Conservation (phyloP, 1,284 basidiomycete genomes). For the Leucoagaricus sp. region DNA sequence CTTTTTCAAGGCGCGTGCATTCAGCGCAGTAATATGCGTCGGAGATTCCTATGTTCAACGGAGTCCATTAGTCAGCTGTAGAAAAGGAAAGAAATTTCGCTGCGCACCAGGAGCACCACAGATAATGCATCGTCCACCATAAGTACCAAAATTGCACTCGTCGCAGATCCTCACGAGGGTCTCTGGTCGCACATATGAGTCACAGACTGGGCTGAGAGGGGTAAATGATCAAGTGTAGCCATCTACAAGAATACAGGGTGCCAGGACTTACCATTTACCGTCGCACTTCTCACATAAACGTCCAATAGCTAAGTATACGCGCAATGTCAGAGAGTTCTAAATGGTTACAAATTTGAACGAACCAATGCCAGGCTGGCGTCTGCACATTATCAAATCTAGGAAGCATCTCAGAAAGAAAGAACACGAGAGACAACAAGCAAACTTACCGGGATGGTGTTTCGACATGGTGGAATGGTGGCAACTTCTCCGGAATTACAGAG, state of each 20-base stretch:
- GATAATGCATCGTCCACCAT: conserved; percentile 96
- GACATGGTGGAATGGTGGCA: too few relatives aligned
- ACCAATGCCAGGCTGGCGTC: conserved; percentile 95
- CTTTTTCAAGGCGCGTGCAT: conserved; percentile 96
- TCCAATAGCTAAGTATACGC: conserved; percentile 77
- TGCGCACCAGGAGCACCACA: conserved; percentile 87
- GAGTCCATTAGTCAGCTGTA: neutral
- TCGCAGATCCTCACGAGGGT: conserved; percentile 98
- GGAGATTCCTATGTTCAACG: conserved; percentile 78
- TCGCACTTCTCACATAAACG: conserved; percentile 99
- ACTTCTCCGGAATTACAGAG: too few relatives aligned
- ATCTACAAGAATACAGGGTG: neutral
- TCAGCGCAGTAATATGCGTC: conserved; percentile 98
- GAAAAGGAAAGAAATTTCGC: neutral
- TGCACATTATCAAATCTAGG: conserved; percentile 93
- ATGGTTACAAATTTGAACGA: conserved; percentile 30
- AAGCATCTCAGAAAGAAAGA: neutral
- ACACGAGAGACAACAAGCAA: neutral
- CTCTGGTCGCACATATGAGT: conserved; percentile 98
- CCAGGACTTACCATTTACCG: conserved; percentile 86
- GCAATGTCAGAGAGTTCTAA: conserved; percentile 3
- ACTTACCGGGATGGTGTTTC: conserved; percentile 87
- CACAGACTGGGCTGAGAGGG: conserved; percentile 86
- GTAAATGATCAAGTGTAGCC: conserved; percentile 1
- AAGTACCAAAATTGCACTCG: conserved; percentile 99